Evolutionary conservation across 352 stramenopile species (phyloP), one percentile per base, ranked within the genome.

Genomic region (Globisporangium recalcitrans): DNA sequence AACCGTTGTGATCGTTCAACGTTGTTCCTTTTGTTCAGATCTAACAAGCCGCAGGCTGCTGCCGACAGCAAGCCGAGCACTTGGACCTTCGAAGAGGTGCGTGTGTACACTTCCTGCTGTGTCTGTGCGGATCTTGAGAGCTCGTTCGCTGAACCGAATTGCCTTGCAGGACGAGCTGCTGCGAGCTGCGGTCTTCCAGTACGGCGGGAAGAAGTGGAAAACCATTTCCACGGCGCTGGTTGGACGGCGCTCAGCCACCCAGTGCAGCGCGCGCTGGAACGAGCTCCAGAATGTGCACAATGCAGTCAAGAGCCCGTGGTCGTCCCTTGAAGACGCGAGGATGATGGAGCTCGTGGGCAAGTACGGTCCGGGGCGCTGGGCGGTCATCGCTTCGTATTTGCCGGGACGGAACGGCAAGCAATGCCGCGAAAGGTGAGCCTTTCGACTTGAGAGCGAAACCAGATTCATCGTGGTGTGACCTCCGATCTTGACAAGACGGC

Each of bases 371-470:
- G 70, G 70, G 14, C 75, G 75, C 31, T 95, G 85, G 85, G 51
- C 73, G 1, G 62, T 90, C 2, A 73, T 88, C 38, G 75, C 85
- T 9, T 83, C 75, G 1, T 70, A 81, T 42, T 53, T 94, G n/a
- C 69, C 68, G 4, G 78, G 73, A 19, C 76, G 85, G 2, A 90
- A 64, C 21, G 74, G 77, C 1, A 93, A 93, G 47, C 85, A 95
- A 55, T 93, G 81, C 24, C 75, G 85, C 4, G 84, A 92, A 27
- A 63, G 82, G 46, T 82, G 62, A 21, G 63, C 31, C 24, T 1
- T 13, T 22, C 9, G 21, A 9, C 4, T 36, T 36, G 31, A 36
- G 1, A 36, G 31, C 4, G 16, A 38, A 14, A 9, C 32, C 14
- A 38, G 5, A 14, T 38, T 11, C 32, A 38, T 9, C 31, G 13